Percentiles rank a stretch among this genome's conserved stretches.
Conservation (phyloP, 352 stramenopile species). For the Pythium sukuiense region DNA sequence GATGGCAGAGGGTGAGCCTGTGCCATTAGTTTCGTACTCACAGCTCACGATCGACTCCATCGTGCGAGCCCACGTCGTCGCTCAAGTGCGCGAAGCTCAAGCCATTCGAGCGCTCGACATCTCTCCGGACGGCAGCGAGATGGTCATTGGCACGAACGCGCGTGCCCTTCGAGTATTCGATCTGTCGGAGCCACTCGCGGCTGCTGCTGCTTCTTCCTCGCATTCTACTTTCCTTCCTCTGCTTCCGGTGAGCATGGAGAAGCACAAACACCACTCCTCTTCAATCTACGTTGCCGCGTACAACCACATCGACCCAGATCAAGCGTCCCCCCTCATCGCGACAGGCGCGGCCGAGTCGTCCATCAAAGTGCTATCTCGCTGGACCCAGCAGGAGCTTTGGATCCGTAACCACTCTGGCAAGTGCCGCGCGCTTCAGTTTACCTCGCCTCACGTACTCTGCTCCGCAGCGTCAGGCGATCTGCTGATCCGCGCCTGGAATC, state of each 20-base stretch:
- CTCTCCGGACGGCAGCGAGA: constrained; percentile 32
- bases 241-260: constrained; percentile 50
- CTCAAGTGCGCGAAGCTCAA: constrained; percentile 54
- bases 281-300: constrained; percentile 59
- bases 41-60: constrained; percentile 43
- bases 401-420: constrained; percentile 48
- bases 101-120: constrained; percentile 57
- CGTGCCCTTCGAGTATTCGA: constrained; percentile 57
- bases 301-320: constrained; percentile 25
- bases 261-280: constrained; percentile 60
- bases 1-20: background rate
- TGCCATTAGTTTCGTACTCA: constrained; percentile 30
- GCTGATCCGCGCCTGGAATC: constrained; percentile 56
- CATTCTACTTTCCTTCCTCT: constrained; percentile 37
- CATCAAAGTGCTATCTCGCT: constrained; percentile 54
- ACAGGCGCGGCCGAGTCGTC: constrained; percentile 55
- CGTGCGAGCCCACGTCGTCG: constrained; percentile 47
- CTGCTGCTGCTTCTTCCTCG: background rate
- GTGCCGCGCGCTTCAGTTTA: constrained; percentile 50
- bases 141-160: constrained; percentile 68
- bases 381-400: constrained; percentile 27
- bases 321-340: constrained; percentile 36
- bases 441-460: constrained; percentile 36
- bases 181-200: constrained; percentile 24
- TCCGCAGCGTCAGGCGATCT: constrained; percentile 42